phyloP scores from a whole-genome alignment of 495 filamentous ascomycete genomes.

The Talaromyces stipitatus region DNA sequence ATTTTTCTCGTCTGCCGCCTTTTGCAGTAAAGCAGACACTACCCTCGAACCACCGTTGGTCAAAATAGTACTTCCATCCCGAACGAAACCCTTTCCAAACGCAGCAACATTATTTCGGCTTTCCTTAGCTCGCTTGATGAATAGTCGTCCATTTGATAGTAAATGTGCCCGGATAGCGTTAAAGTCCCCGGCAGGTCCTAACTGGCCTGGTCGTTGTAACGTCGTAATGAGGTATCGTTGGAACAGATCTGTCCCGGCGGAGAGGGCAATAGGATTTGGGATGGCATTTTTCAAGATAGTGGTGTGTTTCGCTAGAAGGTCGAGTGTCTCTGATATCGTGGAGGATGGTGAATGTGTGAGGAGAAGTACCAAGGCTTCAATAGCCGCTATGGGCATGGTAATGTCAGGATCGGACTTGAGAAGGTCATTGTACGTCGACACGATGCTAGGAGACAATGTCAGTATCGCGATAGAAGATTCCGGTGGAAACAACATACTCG shows the following conservation, averaged over 20 bases:
- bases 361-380: slow-evolving; percentile 83
- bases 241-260: slow-evolving; percentile 92
- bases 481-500: slow-evolving; percentile 17
- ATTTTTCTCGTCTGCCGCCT: slow-evolving; percentile 59
- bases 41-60: slow-evolving; percentile 83
- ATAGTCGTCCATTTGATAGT: slow-evolving; percentile 72
- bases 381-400: slow-evolving; percentile 92
- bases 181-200: slow-evolving; percentile 60
- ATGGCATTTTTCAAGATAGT: slow-evolving; percentile 63
- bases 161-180: slow-evolving; percentile 74
- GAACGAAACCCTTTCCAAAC: slow-evolving; percentile 68
- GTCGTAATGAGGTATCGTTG: slow-evolving; percentile 81
- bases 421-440: slow-evolving; percentile 51
- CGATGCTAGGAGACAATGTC: slow-evolving; percentile 31
- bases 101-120: slow-evolving; percentile 73
- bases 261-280: slow-evolving; percentile 79
- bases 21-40: slow-evolving; percentile 65
- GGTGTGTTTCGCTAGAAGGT: slow-evolving; percentile 69
- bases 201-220: slow-evolving; percentile 46
- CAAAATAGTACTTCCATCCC: slow-evolving; percentile 68
- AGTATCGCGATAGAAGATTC: background rate
- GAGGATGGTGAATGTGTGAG: slow-evolving; percentile 66
- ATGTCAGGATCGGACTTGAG: slow-evolving; percentile 66
- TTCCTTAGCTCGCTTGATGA: slow-evolving; percentile 80
- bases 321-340: slow-evolving; percentile 89